These are phyloP conservation scores for Oemleria cerasiformis DNA, from an alignment of 306 rosid species.

Conservation along the genomic window DNA sequence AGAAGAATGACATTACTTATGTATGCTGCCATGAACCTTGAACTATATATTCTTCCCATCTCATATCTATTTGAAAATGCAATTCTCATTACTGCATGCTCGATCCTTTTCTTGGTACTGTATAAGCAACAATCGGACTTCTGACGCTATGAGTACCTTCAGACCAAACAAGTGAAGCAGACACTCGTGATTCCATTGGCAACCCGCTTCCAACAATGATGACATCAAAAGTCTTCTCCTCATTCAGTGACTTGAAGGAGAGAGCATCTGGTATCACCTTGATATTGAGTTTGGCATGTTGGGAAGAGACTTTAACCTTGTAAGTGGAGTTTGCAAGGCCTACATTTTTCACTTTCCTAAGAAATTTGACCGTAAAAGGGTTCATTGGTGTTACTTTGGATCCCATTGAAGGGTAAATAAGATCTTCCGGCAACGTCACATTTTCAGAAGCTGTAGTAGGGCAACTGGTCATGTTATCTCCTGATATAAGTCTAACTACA, in stretches of 20 bases:
- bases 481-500: slow-evolving; percentile 15
- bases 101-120: not conserved
- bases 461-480: slow-evolving; percentile 14
- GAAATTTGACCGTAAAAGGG: slow-evolving; percentile 10
- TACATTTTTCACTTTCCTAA: slow-evolving; percentile 37
- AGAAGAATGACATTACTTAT: too few species aligned
- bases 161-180: slow-evolving; percentile 20
- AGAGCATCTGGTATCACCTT: slow-evolving; percentile 25
- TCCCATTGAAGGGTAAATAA: slow-evolving; percentile 33
- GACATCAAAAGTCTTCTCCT: slow-evolving; percentile 32
- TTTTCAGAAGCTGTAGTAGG: slow-evolving; percentile 1
- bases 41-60: too few species aligned
- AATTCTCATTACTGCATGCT: not conserved
- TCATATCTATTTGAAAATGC: not conserved
- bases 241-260: slow-evolving; percentile 20
- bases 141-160: slow-evolving; percentile 21
- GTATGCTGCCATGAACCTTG: too few species aligned
- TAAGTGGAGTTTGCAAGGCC: slow-evolving; percentile 15
- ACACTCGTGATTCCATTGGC: not conserved
- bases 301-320: not conserved
- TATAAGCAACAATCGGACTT: slow-evolving; percentile 25
- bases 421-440: slow-evolving; percentile 15
- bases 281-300: not conserved
- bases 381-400: slow-evolving; percentile 7
- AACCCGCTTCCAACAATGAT: slow-evolving; percentile 13